phyloP scores from a whole-genome alignment of 1,284 basidiomycete genomes.

The Prillingera fragicola region DNA sequence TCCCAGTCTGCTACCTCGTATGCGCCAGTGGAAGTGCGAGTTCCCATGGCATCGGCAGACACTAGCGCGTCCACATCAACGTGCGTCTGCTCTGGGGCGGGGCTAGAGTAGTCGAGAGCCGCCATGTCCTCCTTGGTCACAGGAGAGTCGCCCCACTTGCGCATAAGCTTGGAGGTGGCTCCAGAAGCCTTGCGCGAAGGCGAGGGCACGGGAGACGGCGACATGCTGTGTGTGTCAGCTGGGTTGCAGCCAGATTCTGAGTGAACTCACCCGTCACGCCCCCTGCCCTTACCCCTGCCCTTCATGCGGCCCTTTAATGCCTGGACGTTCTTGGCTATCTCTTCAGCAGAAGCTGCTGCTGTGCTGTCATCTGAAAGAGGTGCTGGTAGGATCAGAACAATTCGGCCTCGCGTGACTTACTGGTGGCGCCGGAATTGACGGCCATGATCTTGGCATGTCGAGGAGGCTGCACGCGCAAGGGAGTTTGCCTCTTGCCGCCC shows the following conservation, averaged over 20 bases:
- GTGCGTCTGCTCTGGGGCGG: slow-evolving; percentile 49
- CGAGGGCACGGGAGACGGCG: slow-evolving; percentile 33
- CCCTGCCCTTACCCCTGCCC: slow-evolving; percentile 50
- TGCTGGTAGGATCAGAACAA: too few relatives aligned
- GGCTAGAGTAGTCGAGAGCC: slow-evolving; percentile 68
- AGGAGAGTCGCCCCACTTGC: slow-evolving; percentile 84
- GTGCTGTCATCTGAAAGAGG: slow-evolving; percentile 20
- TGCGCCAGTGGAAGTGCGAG: slow-evolving; percentile 69
- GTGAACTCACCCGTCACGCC: slow-evolving; percentile 47
- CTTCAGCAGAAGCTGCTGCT: slow-evolving; percentile 57
- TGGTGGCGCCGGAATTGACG: too few relatives aligned
- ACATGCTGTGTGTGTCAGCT: slow-evolving; percentile 59
- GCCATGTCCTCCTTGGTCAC: slow-evolving; percentile 80
- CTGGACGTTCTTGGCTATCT: slow-evolving; percentile 87
- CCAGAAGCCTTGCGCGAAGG: slow-evolving; percentile 35
- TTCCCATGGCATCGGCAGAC: slow-evolving; percentile 51
- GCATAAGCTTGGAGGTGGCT: slow-evolving; percentile 65
- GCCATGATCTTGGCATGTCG: too few relatives aligned
- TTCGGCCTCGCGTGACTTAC: too few relatives aligned
- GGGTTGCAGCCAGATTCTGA: slow-evolving; percentile 21
- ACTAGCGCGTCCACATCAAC: slow-evolving; percentile 48
- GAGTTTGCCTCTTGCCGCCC: slow-evolving; percentile 2
- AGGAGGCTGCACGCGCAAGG: neutral
- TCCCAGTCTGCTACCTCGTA: slow-evolving; percentile 96
- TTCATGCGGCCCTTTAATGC: slow-evolving; percentile 74